Evolutionary conservation across 495 filamentous ascomycete genomes (phyloP).

Genomic region (Aspergillus sparsus): DNA sequence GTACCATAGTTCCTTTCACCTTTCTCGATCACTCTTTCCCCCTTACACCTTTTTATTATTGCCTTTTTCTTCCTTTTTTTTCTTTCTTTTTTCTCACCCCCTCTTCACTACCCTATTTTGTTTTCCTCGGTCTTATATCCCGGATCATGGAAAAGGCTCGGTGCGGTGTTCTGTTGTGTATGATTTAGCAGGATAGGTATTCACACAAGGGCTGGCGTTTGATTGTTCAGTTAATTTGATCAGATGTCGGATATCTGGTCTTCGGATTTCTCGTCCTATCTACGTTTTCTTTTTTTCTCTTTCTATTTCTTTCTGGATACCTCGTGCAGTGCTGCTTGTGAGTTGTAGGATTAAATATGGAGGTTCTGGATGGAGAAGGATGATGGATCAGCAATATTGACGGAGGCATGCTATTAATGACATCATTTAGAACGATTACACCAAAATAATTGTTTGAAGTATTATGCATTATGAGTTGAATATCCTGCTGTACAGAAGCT

Average conservation of each 20-base stretch:
- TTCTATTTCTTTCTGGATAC: conserved; percentile 36
- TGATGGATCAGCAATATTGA: conserved; percentile 24
- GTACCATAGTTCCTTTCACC: conserved; percentile 42
- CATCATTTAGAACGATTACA: conserved; percentile 1
- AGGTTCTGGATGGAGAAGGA: conserved; percentile 24
- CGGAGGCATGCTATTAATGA: conserved; percentile 22
- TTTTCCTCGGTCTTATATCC: conserved; percentile 20
- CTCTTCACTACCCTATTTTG: conserved; percentile 8
- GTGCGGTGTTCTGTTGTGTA: conserved; percentile 44
- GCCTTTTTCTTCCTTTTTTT: conserved; percentile 19
- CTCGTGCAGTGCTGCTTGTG: conserved; percentile 30
- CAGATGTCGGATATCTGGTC: conserved; percentile 28
- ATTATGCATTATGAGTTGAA: conserved; percentile 70
- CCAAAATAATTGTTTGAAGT: conserved; percentile 7
- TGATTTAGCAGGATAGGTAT: conserved; percentile 40
- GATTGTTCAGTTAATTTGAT: conserved; percentile 25
- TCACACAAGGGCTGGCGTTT: conserved; percentile 42
- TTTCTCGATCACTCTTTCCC: conserved; percentile 18
- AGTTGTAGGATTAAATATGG: conserved; percentile 42
- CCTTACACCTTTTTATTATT: conserved; percentile 21
- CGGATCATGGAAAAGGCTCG: conserved; percentile 35
- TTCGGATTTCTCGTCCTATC: conserved; percentile 23
- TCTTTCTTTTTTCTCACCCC: conserved; percentile 12
- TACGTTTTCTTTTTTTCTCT: conserved; percentile 21
- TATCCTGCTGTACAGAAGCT: conserved; percentile 92